phyloP scores from a whole-genome alignment of 2,329 filamentous ascomycete genomes.

The Aspergillus clavatus region DNA sequence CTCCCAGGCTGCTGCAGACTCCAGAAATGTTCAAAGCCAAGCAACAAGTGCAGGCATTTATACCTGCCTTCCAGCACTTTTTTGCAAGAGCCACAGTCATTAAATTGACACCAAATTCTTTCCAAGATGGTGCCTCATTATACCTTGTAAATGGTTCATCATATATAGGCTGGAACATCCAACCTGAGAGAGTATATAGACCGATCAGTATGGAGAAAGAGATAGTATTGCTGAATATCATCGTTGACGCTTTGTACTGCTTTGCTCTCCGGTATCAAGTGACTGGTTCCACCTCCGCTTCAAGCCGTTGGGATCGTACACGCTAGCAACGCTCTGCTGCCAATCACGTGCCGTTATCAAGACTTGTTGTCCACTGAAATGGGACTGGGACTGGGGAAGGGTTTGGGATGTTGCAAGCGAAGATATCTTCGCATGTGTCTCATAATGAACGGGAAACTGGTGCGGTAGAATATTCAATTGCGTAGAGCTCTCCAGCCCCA shows the following conservation, averaged over 20 bases:
- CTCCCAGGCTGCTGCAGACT: no score
- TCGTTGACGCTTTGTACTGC: constrained; percentile 31
- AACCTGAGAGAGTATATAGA: no score
- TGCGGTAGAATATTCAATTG: constrained; percentile 22
- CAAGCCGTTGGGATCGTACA: constrained; percentile 43
- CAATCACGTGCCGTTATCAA: constrained; percentile 44
- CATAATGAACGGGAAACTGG: constrained; percentile 36
- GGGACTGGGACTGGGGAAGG: constrained; percentile 32
- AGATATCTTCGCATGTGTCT: constrained; percentile 25
- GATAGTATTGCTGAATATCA: constrained; percentile 10
- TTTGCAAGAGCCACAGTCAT: no score
- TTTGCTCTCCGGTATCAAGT: constrained; percentile 27
- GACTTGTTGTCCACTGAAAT: constrained; percentile 31
- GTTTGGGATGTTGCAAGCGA: constrained; percentile 28
- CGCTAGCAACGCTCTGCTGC: constrained; percentile 47
- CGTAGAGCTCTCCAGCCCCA: constrained; percentile 30
- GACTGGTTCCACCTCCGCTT: constrained; percentile 44
- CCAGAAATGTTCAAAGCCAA: no score
- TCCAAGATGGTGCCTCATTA: no score
- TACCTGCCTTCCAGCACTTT: no score
- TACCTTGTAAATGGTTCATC: no score
- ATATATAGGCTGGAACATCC: no score
- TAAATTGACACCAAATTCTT: no score
- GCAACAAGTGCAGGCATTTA: no score
- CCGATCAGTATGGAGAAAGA: no score